Evolutionary conservation across 768 basidiomycete species (phyloP), one percentile per base, ranked within the genome.

Genomic region (Xerocomellus dryophilus): DNA sequence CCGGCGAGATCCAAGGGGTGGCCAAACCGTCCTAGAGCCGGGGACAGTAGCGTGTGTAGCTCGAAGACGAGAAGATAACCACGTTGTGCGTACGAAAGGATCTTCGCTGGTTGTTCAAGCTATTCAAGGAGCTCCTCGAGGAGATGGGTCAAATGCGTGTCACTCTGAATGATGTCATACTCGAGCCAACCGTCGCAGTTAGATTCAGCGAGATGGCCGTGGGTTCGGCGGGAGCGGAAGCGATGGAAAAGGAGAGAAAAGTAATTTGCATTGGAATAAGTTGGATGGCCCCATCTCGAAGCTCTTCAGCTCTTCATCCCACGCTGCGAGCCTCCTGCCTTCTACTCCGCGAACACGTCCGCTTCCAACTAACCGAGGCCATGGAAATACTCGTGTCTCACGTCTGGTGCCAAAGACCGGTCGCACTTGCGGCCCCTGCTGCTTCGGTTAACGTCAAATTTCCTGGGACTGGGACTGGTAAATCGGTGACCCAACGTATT

Each of bases 381-480:
- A 55, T 21, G 63, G 54, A 21, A 61, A 47, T 39, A 50, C 48
- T 4, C 68, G 67, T 0, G 55, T 64, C n/a, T 65, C 72, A n/a
- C 78, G 82, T 25, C 70, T 81, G 7, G 86, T 84, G 21, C 90
- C 88, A 2, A 98, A 98, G 68, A 78, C 88, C 25, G 82, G 83
- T 1, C 2, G 92, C 90, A 11, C 81, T 93, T 29, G 85, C 88
- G 11, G 92, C 97, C 10, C 91, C 90, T 20, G 78, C 90, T 2
- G 95, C 90, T 45, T 94, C n/a, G 2, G 95, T 98, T 61, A 97
- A 94, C 54, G 96, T 99, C 51, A 95, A 97, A 75, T 98, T 98
- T 71, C 90, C 85, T 4, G 87, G 90, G 4, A 73, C 81, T 2
- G 88, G 82, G 10, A 74, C 78, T n/a, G n/a, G 83, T n/a, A 74